Conservation (phyloP, 148 eudicot genomes). For the Tetragonia tetragonoides region DNA sequence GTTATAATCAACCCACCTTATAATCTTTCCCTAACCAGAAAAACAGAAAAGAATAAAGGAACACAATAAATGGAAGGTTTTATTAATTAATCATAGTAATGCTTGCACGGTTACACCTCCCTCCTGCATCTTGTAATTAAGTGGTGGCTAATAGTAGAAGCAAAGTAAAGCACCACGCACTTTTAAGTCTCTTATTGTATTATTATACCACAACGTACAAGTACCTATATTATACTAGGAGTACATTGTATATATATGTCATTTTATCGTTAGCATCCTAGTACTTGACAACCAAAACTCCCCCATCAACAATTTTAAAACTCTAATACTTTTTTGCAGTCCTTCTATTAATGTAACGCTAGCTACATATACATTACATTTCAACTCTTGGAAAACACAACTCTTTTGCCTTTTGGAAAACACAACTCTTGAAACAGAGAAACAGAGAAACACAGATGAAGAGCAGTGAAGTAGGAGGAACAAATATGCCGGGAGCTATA, state of each 20-base stretch:
- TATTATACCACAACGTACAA: too few species aligned
- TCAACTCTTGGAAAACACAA: background rate
- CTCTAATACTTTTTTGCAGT: background rate
- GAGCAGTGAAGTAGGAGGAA: slow-evolving; percentile 14
- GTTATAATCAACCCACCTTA: too few species aligned
- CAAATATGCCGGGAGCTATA: background rate
- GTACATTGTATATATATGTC: too few species aligned
- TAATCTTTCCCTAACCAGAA: too few species aligned
- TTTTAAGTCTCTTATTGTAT: too few species aligned
- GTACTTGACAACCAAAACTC: background rate
- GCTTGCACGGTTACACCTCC: too few species aligned
- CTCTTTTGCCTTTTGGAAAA: background rate
- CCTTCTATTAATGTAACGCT: background rate
- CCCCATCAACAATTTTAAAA: background rate
- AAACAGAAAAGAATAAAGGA: too few species aligned
- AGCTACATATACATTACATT: background rate
- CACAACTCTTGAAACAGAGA: background rate
- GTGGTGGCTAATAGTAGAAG: slow-evolving; percentile 27
- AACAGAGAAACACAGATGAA: slow-evolving; percentile 19
- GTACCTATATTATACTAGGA: too few species aligned
- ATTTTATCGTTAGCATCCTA: too few species aligned
- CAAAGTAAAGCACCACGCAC: slow-evolving; percentile 30
- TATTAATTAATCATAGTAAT: background rate
- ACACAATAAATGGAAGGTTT: background rate
- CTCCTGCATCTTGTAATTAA: slow-evolving; percentile 4